Percentiles rank a stretch among this genome's conserved stretches.
Evolutionary conservation across 1,284 basidiomycete genomes (phyloP).

Genomic region (Earliella scabrosa): DNA sequence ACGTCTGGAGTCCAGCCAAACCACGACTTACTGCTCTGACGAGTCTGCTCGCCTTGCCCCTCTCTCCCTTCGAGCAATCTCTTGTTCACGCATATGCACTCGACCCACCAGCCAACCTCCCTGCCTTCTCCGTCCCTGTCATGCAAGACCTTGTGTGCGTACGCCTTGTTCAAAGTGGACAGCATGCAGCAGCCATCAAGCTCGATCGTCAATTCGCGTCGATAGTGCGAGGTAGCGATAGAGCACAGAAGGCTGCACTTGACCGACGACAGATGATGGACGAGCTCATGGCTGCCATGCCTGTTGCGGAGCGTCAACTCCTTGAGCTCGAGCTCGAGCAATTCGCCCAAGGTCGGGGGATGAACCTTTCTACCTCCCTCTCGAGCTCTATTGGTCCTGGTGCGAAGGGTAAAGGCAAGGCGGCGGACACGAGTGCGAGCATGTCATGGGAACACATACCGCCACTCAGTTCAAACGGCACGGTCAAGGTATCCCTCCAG

Average conservation of each 20-base stretch:
- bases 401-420: slow-evolving; percentile 13
- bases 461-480: slow-evolving; percentile 7
- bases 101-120: slow-evolving; percentile 54
- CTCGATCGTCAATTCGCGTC: slow-evolving; percentile 69
- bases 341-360: slow-evolving; percentile 26
- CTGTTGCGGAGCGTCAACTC: slow-evolving; percentile 58
- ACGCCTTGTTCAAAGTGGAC: slow-evolving; percentile 76
- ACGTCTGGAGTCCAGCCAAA: slow-evolving; percentile 46
- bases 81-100: slow-evolving; percentile 60
- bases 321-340: slow-evolving; percentile 55
- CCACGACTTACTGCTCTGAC: slow-evolving; percentile 60
- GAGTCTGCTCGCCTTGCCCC: slow-evolving; percentile 64
- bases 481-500: slow-evolving; percentile 1
- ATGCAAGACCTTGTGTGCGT: slow-evolving; percentile 84
- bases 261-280: slow-evolving; percentile 73
- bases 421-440: slow-evolving; percentile 40
- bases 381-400: slow-evolving; percentile 3
- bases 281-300: slow-evolving; percentile 63
- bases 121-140: slow-evolving; percentile 54
- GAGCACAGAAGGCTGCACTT: slow-evolving; percentile 33
- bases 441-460: slow-evolving; percentile 60
- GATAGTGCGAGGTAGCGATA: slow-evolving; percentile 28
- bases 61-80: slow-evolving; percentile 64
- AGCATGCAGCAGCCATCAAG: slow-evolving; percentile 74
- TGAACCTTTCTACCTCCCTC: slow-evolving; percentile 5